Base-by-base conservation (phyloP, 1,139 yeast genomes). In the Suhomyces kunorum region DNA sequence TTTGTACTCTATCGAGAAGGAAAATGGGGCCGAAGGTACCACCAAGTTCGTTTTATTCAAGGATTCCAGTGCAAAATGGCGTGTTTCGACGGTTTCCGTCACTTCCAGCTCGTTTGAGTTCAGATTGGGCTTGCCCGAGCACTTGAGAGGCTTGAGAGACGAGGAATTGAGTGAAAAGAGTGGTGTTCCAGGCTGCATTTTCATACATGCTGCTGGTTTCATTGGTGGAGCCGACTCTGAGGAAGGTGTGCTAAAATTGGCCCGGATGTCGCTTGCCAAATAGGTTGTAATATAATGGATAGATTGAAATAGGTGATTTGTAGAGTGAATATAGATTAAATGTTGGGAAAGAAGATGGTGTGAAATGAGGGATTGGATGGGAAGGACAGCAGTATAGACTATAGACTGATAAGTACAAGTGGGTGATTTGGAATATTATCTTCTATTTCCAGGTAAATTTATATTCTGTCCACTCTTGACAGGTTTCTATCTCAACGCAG, bases 181-280 rank as follows among this genome's bases (percentile, higher is more conserved):
- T 27, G 96, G 95, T 14, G 78, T 92, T 43, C 81, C 79, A 15
- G 96, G 87, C 3, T 87, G 96, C 59, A 81, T 90, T 23, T 92
- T 92, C 60, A 81, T 94, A 42, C 99, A 92, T 55, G 97, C 98
- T 32, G 87, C 96, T 33, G 98, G 99, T 0, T 92, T 92, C 66
- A 92, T 92, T 59, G 98, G 98, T 26, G 99, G 99, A 38, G 88
- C 94, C 46, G 74, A 81, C 57, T 75, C 95, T 23, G 69, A 74
- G 51, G 97, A 88, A 37, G 86, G 86, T 18, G 98, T 85, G 13
- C 63, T 87, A 43, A 66, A 77, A 54, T 74, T 92, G 63, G 97
- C 98, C n/a, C 69, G 67, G 55, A 63, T 42, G 42, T 43, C 53
- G 20, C 47, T 49, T 41, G 37, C 35, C 9, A 24, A 31, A 13